A percentile compares a stretch with the other conserved stretches of the same genome.
Conservation (phyloP, 202 grass and related monocot genomes). For the Setaria viridis region DNA sequence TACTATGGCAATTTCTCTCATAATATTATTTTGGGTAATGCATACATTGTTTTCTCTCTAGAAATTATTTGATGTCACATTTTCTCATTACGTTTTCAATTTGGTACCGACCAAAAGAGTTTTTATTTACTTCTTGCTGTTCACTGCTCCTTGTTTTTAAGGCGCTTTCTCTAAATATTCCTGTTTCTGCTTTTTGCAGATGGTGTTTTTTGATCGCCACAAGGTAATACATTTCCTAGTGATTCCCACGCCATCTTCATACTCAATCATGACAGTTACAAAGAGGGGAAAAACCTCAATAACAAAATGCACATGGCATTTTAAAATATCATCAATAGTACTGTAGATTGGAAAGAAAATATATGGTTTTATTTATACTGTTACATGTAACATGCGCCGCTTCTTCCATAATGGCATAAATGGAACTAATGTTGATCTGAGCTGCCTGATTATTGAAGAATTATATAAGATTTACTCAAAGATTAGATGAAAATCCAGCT, state of each 20-base stretch:
- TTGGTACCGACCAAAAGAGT: background rate
- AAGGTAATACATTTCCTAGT: conserved; percentile 63
- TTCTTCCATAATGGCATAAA: conserved; percentile 31
- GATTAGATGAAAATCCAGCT: background rate
- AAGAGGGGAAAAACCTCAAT: conserved; percentile 1
- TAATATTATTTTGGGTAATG: background rate
- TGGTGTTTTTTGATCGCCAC: conserved; percentile 94
- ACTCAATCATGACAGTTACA: background rate
- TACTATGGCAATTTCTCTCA: background rate
- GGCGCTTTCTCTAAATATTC: conserved; percentile 18
- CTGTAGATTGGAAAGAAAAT: conserved; percentile 1
- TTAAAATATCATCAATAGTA: conserved; percentile 11
- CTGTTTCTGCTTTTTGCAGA: conserved; percentile 57
- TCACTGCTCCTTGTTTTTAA: conserved; percentile 23
- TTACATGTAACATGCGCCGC: background rate
- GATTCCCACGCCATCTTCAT: background rate
- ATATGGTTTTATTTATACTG: conserved; percentile 11
- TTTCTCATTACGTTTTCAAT: background rate
- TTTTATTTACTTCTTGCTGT: conserved; percentile 32
- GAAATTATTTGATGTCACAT: background rate
- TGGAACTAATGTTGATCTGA: background rate
- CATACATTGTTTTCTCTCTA: background rate
- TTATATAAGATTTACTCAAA: background rate
- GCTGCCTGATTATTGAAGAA: conserved; percentile 6
- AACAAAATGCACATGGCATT: background rate